Percentiles rank a stretch among this genome's conserved stretches.
Conservation (phyloP, 805 yeast genomes). For the Brettanomyces bruxellensis region DNA sequence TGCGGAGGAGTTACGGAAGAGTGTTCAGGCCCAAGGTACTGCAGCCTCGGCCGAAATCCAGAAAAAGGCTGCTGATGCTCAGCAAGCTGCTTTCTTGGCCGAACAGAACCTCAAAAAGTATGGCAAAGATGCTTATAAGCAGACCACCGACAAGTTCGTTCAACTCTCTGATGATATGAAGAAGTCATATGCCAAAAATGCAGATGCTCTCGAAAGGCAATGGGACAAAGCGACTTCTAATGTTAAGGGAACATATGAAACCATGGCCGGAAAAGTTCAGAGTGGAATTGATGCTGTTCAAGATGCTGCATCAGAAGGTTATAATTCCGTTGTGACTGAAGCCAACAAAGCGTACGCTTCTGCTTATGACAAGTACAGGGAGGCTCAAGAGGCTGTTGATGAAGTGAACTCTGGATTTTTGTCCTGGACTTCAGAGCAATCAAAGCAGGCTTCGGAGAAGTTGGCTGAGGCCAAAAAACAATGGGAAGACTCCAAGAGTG, state of each 20-base stretch:
- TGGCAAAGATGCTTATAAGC: slow-evolving; percentile 15
- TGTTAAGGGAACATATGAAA: neutral
- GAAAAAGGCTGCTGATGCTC: slow-evolving; percentile 16
- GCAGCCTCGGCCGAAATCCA: slow-evolving; percentile 26
- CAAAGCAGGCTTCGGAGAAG: neutral
- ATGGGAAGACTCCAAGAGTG: neutral
- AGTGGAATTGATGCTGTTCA: neutral
- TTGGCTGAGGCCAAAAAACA: neutral
- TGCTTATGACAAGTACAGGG: neutral
- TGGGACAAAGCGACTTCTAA: neutral
- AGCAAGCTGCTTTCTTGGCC: neutral
- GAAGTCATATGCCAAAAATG: neutral
- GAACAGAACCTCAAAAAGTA: slow-evolving; percentile 12
- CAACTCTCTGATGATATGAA: neutral
- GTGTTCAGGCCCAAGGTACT: slow-evolving; percentile 28
- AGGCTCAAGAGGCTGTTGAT: neutral
- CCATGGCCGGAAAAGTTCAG: no score
- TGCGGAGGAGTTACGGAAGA: slow-evolving; percentile 14
- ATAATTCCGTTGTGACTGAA: neutral
- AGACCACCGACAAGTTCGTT: slow-evolving; percentile 9
- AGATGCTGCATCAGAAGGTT: neutral
- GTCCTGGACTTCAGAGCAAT: slow-evolving; percentile 17
- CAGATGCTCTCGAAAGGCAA: neutral
- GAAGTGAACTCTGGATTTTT: slow-evolving; percentile 7
- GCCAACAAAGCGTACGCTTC: neutral